Evolutionary conservation across 768 basidiomycete species (phyloP).

Genomic region (Phaffia australis): DNA sequence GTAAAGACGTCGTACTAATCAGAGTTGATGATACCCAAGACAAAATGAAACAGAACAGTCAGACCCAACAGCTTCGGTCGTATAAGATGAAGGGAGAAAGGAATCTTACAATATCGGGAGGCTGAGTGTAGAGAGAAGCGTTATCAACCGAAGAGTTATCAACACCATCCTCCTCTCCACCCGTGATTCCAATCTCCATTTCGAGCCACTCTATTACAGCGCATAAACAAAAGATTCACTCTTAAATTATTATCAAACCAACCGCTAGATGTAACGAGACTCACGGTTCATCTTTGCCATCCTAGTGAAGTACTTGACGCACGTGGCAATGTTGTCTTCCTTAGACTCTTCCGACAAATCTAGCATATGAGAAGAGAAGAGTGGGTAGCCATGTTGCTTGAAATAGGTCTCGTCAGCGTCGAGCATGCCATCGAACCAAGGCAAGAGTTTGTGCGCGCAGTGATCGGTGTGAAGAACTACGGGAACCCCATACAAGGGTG

Average conservation of each 20-base stretch:
- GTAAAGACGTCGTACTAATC: too few relatives aligned
- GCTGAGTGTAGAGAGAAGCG: constrained; percentile 87
- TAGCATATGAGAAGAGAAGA: constrained; percentile 79
- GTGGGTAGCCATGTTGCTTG: constrained; percentile 65
- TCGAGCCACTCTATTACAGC: constrained; percentile 99
- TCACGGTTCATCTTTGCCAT: constrained; percentile 80
- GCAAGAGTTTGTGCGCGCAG: constrained; percentile 93
- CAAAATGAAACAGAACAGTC: too few relatives aligned
- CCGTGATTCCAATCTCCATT: constrained; percentile 99
- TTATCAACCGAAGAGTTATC: constrained; percentile 97
- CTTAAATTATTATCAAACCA: too few relatives aligned
- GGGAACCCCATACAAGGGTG: constrained; percentile 42
- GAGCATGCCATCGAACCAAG: constrained; percentile 99
- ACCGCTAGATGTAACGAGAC: too few relatives aligned
- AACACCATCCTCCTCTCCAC: constrained; percentile 90
- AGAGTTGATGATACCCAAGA: too few relatives aligned
- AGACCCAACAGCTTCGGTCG: too few relatives aligned
- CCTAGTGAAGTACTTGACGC: constrained; percentile 87
- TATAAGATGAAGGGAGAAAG: too few relatives aligned
- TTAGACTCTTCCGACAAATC: constrained; percentile 75
- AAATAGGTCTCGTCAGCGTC: constrained; percentile 87
- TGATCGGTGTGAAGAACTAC: constrained; percentile 97
- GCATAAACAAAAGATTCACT: too few relatives aligned
- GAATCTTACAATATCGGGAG: constrained; percentile 93
- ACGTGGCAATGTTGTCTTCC: constrained; percentile 87